phyloP scores from a whole-genome alignment of 2,329 filamentous ascomycete genomes.

The Xylaria sp. region DNA sequence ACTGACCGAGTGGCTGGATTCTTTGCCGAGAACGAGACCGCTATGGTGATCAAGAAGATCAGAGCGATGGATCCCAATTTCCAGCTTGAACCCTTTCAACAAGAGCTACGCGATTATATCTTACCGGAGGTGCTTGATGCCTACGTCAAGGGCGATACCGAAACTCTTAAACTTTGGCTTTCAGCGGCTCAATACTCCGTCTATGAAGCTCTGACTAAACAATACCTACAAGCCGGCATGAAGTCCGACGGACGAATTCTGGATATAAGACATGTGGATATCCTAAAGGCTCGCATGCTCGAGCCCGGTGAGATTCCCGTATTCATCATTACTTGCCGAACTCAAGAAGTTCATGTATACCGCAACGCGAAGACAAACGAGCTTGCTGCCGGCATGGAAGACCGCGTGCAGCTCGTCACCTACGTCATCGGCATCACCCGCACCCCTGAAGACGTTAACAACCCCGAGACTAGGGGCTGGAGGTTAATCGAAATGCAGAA shows the following conservation, averaged over 20 bases:
- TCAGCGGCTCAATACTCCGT: constrained; percentile 96
- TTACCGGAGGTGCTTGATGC: constrained; percentile 96
- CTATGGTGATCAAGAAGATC: constrained; percentile 98
- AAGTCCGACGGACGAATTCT: constrained; percentile 95
- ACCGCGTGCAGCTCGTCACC: constrained; percentile 97
- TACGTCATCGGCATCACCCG: constrained; percentile 97
- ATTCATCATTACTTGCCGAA: constrained; percentile 95
- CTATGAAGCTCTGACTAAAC: constrained; percentile 95
- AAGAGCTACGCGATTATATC: constrained; percentile 97
- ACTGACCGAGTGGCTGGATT: constrained; percentile 93
- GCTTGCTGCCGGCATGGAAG: constrained; percentile 96
- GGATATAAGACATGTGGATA: constrained; percentile 94
- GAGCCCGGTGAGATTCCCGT: constrained; percentile 91
- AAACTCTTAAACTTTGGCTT: constrained; percentile 92
- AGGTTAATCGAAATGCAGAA: constrained; percentile 98
- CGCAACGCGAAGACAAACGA: constrained; percentile 88
- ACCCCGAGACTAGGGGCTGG: constrained; percentile 96
- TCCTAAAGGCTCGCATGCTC: constrained; percentile 80
- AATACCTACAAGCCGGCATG: constrained; percentile 92
- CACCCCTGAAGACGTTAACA: constrained; percentile 93
- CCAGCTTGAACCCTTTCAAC: constrained; percentile 92
- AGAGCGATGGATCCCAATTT: constrained; percentile 94
- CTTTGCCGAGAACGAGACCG: constrained; percentile 98
- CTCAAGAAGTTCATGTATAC: constrained; percentile 98
- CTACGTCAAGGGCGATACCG: constrained; percentile 94